These are phyloP conservation scores for Dicorynia guianensis DNA, from an alignment of 306 rosid genomes.

Conservation along the genomic window DNA sequence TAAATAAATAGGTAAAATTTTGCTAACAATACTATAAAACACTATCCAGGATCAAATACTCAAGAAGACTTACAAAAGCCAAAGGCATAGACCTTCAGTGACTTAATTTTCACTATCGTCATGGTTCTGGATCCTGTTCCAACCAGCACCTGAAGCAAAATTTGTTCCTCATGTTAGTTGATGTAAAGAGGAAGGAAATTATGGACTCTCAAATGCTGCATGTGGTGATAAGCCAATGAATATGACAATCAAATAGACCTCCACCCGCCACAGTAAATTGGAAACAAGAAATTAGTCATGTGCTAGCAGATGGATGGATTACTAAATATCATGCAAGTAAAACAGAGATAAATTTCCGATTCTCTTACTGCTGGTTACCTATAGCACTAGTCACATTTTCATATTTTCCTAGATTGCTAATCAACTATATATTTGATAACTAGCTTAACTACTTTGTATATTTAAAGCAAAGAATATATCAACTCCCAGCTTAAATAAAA, in stretches of 20 bases:
- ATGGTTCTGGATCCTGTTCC: slow-evolving; percentile 90
- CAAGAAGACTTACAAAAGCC: slow-evolving; percentile 86
- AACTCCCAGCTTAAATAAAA: slow-evolving; percentile 25
- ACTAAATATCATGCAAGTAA: slow-evolving; percentile 10
- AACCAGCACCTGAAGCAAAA: slow-evolving; percentile 78
- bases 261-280: background rate
- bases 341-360: slow-evolving; percentile 3
- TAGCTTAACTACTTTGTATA: background rate
- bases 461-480: slow-evolving; percentile 31
- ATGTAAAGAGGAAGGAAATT: slow-evolving; percentile 14
- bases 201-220: slow-evolving; percentile 24
- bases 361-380: slow-evolving; percentile 7
- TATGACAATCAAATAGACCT: slow-evolving; percentile 6
- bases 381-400: slow-evolving; percentile 15
- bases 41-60: slow-evolving; percentile 26
- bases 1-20: slow-evolving; percentile 22
- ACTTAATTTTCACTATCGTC: slow-evolving; percentile 82
- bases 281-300: background rate
- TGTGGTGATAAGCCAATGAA: slow-evolving; percentile 14
- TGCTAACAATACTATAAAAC: slow-evolving; percentile 28
- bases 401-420: slow-evolving; percentile 15
- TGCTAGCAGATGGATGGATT: slow-evolving; percentile 1
- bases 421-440: slow-evolving; percentile 14
- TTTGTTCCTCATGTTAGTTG: slow-evolving; percentile 13
- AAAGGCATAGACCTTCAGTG: slow-evolving; percentile 89